These are phyloP conservation scores for Knoxia roxburghii DNA, from an alignment of 257 asterid genomes.

Conservation along the genomic window DNA sequence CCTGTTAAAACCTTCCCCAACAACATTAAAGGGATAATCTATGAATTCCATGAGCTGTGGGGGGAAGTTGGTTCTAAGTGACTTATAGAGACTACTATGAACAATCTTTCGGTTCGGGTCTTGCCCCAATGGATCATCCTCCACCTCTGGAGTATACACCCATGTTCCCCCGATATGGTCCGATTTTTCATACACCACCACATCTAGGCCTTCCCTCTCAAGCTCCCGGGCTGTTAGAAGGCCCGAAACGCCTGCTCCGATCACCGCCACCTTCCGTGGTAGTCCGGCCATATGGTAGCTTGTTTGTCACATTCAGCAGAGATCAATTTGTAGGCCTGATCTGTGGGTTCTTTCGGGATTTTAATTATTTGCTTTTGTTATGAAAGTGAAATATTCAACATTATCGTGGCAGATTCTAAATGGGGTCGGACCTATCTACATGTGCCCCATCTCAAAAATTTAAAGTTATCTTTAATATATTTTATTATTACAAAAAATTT, in stretches of 20 bases:
- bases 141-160: conserved; percentile 9
- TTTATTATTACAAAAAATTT: no score
- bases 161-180: conserved; percentile 19
- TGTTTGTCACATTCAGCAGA: no score
- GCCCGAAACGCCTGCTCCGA: conserved; percentile 58
- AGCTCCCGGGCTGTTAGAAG: conserved; percentile 42
- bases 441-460: no score
- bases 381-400: no score
- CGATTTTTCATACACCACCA: conserved; percentile 37
- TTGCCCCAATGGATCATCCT: conserved; percentile 14
- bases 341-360: no score
- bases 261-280: conserved; percentile 38
- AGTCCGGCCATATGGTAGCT: no score
- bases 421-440: no score
- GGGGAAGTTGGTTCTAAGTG: conserved; percentile 15
- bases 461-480: no score
- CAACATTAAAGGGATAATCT: conserved; percentile 7
- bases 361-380: no score
- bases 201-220: conserved; percentile 26
- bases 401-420: no score
- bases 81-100: conserved; percentile 17
- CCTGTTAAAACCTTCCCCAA: neutral
- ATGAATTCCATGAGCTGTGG: conserved; percentile 10
- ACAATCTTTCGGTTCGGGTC: conserved; percentile 10
- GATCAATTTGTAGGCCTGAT: no score